Evolutionary conservation across 148 eudicot species (phyloP).

Genomic region (Fagopyrum homotropicum): DNA sequence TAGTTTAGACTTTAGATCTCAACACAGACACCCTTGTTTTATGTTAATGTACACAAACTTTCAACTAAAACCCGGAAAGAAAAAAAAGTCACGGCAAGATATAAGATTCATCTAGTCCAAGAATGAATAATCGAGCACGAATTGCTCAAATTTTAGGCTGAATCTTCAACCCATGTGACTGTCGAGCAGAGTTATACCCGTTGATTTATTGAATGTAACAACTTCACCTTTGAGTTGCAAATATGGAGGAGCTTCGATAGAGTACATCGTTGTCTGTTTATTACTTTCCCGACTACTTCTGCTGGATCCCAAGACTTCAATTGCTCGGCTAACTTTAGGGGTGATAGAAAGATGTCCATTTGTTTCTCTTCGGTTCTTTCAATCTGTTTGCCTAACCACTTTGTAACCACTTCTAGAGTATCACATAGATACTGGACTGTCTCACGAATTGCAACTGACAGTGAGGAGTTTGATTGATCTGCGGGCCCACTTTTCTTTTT

Average conservation of each 20-base stretch:
- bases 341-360: slow-evolving; percentile 40
- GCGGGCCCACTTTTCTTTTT: slow-evolving; percentile 73
- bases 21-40: neutral
- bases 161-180: neutral
- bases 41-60: slow-evolving; percentile 9
- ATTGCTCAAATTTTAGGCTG: neutral
- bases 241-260: slow-evolving; percentile 55
- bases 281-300: slow-evolving; percentile 54
- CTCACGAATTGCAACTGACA: slow-evolving; percentile 40
- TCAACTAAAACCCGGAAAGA: neutral
- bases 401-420: slow-evolving; percentile 42
- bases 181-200: slow-evolving; percentile 22
- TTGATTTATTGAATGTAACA: slow-evolving; percentile 44
- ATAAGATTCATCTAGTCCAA: neutral
- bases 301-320: slow-evolving; percentile 59
- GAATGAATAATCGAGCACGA: neutral
- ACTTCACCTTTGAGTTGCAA: slow-evolving; percentile 57
- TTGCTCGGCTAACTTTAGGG: slow-evolving; percentile 21
- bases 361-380: no score
- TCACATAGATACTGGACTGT: slow-evolving; percentile 44
- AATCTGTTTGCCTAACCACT: slow-evolving; percentile 59
- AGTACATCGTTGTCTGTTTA: slow-evolving; percentile 36
- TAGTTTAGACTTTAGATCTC: neutral
- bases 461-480: slow-evolving; percentile 41
- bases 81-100: neutral